These are phyloP conservation scores for Stemphylium beticola DNA, from an alignment of 2,329 filamentous ascomycete species.

Conservation along the genomic window DNA sequence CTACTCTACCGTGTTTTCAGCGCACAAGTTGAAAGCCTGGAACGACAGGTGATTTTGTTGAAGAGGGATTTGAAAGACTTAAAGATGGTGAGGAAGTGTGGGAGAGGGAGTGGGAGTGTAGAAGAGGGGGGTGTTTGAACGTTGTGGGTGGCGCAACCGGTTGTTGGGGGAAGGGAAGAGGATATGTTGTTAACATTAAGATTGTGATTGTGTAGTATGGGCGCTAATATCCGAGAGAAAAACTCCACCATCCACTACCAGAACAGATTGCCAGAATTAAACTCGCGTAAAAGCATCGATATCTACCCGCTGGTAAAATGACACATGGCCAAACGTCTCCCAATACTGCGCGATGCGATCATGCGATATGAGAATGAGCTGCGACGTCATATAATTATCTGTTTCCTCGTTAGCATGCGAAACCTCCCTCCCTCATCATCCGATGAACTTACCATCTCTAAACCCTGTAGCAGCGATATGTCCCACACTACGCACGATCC, in stretches of 20 bases:
- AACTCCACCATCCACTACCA: neutral
- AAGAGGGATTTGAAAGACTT: neutral
- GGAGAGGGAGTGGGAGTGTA: too few relatives aligned
- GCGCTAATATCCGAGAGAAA: too few relatives aligned
- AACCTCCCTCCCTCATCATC: neutral
- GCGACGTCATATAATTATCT: constrained; percentile 77
- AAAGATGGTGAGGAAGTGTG: too few relatives aligned
- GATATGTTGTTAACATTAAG: too few relatives aligned
- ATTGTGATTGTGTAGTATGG: too few relatives aligned
- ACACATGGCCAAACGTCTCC: constrained; percentile 63
- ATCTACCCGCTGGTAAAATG: constrained; percentile 56
- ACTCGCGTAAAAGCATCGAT: constrained; percentile 48
- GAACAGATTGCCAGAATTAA: neutral
- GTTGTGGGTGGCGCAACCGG: neutral
- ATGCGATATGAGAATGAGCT: constrained; percentile 80
- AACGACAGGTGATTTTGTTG: neutral
- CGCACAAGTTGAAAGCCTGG: neutral
- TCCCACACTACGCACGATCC: constrained; percentile 75
- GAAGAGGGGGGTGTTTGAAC: too few relatives aligned
- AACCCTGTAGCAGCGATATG: constrained; percentile 81
- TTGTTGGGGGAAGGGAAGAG: too few relatives aligned
- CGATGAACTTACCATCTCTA: constrained; percentile 64
- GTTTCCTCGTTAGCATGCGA: constrained; percentile 1
- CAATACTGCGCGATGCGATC: constrained; percentile 83
- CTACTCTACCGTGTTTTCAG: constrained; percentile 2